Conservation (phyloP, 163 green algal genomes). For the Volvox carteri region DNA sequence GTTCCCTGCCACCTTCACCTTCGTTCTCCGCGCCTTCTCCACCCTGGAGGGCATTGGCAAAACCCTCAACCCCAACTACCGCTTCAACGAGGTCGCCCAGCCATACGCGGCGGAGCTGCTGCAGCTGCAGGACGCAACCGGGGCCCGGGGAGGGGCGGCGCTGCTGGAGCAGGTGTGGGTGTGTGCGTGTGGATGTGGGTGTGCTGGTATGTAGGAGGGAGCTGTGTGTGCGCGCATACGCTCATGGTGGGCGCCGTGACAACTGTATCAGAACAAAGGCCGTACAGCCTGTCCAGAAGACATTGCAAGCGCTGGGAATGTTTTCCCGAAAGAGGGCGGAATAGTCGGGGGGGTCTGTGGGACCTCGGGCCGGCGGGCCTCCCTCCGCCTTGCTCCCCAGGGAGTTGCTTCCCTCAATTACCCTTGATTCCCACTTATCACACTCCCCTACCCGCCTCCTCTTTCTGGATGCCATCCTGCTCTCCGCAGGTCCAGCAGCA, state of each 20-base stretch:
- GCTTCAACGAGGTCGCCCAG: conserved; percentile 88
- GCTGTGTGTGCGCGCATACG: neutral
- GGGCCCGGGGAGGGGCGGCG: conserved; percentile 6
- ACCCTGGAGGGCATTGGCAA: conserved; percentile 98
- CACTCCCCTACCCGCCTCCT: no score
- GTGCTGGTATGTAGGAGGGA: neutral
- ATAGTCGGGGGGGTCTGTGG: no score
- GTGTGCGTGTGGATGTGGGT: neutral
- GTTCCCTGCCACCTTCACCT: conserved; percentile 95
- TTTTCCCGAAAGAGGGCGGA: no score
- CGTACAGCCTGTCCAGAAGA: no score
- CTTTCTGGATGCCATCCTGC: no score
- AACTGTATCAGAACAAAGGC: no score
- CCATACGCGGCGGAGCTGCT: conserved; percentile 93
- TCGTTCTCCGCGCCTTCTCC: conserved; percentile 92
- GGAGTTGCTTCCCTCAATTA: no score
- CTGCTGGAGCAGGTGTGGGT: conserved; percentile 50
- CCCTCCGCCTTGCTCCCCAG: no score
- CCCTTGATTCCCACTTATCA: no score
- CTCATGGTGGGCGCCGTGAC: neutral
- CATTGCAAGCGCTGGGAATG: no score
- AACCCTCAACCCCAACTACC: conserved; percentile 86
- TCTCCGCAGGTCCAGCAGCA: conserved; percentile 81
- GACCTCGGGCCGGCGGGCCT: no score
- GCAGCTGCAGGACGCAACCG: conserved; percentile 68